phyloP scores from a whole-genome alignment of 2,329 filamentous ascomycete genomes.

The Chaetomium sp. region DNA sequence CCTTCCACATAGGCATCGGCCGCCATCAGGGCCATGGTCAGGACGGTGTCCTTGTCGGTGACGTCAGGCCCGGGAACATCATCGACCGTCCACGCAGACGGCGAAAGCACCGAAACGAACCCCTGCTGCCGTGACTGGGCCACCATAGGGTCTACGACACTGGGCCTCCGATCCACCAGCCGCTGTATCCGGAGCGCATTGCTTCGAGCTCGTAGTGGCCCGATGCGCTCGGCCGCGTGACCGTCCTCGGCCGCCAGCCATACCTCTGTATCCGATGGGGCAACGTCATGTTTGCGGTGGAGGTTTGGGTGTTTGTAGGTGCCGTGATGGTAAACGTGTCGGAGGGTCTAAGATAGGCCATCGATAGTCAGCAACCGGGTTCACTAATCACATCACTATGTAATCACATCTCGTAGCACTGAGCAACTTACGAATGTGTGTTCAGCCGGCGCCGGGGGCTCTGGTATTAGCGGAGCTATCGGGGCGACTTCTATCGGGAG shows the following conservation, averaged over 20 bases:
- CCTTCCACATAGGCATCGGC: constrained; percentile 83
- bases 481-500: constrained; percentile 50
- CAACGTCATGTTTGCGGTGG: constrained; percentile 74
- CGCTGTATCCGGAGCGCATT: constrained; percentile 72
- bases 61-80: constrained; percentile 77
- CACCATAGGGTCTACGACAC: constrained; percentile 77
- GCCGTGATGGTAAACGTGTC: constrained; percentile 92
- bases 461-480: constrained; percentile 45
- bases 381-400: background rate
- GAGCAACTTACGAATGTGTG: constrained; percentile 55
- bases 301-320: constrained; percentile 75
- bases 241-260: constrained; percentile 65
- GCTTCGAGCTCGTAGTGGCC: constrained; percentile 64
- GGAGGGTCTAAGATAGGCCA: constrained; percentile 57
- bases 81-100: constrained; percentile 81
- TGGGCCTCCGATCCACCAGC: constrained; percentile 74
- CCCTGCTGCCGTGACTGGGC: constrained; percentile 70
- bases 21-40: constrained; percentile 85
- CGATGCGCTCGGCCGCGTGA: constrained; percentile 53
- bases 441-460: constrained; percentile 52
- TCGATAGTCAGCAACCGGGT: constrained; percentile 19
- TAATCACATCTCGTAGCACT: background rate
- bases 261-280: constrained; percentile 58
- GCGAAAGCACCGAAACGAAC: constrained; percentile 66
- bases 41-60: constrained; percentile 79